Evolutionary conservation across 23 red algal species (phyloP), one percentile per base, ranked within the genome.

Genomic region (Gracilaria caudata): DNA sequence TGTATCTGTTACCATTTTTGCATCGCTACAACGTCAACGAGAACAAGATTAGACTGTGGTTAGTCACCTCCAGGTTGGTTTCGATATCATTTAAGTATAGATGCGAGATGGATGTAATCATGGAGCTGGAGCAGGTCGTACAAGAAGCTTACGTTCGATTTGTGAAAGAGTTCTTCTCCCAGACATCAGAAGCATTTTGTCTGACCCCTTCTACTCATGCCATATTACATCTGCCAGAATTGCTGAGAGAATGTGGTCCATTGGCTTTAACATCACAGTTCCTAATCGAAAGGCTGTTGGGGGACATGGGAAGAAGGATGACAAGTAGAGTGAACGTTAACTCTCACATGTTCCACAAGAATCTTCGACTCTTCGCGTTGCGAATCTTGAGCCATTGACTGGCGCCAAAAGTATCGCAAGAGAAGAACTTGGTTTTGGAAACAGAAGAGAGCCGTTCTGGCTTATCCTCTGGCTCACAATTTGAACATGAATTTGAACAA

Each of bases 261-360:
- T 45, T 78, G 4, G 45, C 32, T 11, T 56, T 33, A 7, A 58
- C 51, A 2, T 78, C 74, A 3, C 74, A 78, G 12, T 78, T 56
- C 28, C 10, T 78, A 1, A 20, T 78, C 1, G 74, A 78, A 3
- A 56, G 74, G 26, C 30, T 78, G 9, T 12, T 78, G 1, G 74
- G 14, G 10, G 45, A 78, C 3, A 55, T 36, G 2, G 74, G 4
- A 5, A 53, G 1, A 35, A 44, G 24, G 0, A 20, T 78, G 17
- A 53, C 46, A 7, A 35, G 45, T 6, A 51, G 56, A 3, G 37
- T 37, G 11, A 4, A 2, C 5, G 2, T 25, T 10, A 6, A 78
- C 24, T 55, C 56, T 36, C 44, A 78, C 74, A 78, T 56, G 29
- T n/a, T n/a, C n/a, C n/a, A n/a, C n/a, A n/a, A n/a, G n/a, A n/a